Percentiles rank a stretch among this genome's conserved stretches.
phyloP scores from a whole-genome alignment of 2,329 filamentous ascomycete genomes.

The Aspergillus thermomutatus region DNA sequence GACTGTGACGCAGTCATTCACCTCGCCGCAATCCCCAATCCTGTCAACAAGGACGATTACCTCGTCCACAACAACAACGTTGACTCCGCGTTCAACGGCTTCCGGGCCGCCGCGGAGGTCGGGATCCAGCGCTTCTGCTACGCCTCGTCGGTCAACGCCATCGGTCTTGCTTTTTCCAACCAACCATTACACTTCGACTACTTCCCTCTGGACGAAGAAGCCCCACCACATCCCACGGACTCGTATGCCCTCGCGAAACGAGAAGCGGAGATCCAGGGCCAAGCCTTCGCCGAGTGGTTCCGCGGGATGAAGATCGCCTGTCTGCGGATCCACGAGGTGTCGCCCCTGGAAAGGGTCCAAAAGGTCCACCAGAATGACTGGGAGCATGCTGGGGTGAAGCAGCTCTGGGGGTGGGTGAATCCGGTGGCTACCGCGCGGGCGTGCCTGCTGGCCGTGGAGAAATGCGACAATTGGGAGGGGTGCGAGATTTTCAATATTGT shows the following conservation, averaged over 20 bases:
- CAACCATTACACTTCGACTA: conserved; percentile 34
- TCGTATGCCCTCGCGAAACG: conserved; percentile 37
- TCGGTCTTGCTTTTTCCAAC: conserved; percentile 37
- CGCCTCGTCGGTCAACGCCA: conserved; percentile 37
- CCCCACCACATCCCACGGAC: conserved; percentile 31
- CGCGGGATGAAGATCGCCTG: conserved; percentile 38
- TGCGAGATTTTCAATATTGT: conserved; percentile 36
- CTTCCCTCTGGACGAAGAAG: conserved; percentile 38
- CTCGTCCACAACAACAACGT: conserved; percentile 39
- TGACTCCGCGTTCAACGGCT: conserved; percentile 38
- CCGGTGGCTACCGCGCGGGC: conserved; percentile 34
- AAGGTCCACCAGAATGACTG: conserved; percentile 33
- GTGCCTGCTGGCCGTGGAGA: conserved; percentile 33
- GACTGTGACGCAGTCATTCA: conserved; percentile 40
- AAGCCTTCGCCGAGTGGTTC: conserved; percentile 35
- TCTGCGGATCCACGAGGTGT: conserved; percentile 38
- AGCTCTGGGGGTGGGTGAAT: conserved; percentile 38
- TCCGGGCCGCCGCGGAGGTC: conserved; percentile 33
- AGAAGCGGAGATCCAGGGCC: conserved; percentile 34
- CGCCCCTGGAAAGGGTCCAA: conserved; percentile 24
- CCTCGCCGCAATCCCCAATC: conserved; percentile 37
- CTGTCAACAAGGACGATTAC: conserved; percentile 29
- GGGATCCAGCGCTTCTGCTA: conserved; percentile 37
- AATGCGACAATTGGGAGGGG: conserved; percentile 29
- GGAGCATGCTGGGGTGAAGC: conserved; percentile 32